Evolutionary conservation across 106 monocot genomes (phyloP).

Genomic region (Dendrobium officinale): DNA sequence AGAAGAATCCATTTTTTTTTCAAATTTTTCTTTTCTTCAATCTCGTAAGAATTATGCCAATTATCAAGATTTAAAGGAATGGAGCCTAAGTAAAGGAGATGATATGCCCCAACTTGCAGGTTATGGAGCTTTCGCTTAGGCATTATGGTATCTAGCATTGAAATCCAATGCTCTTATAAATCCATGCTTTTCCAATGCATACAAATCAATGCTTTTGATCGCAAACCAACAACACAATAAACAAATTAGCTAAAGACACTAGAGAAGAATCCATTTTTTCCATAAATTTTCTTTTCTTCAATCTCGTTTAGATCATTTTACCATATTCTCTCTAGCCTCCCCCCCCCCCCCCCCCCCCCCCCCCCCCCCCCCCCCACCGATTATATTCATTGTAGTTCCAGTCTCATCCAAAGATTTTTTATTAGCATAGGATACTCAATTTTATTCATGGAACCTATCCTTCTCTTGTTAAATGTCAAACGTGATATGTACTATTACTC

Average conservation of each 20-base stretch:
- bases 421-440: background rate
- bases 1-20: background rate
- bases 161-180: background rate
- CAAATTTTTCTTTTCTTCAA: no score
- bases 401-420: background rate
- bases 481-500: background rate
- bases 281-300: background rate
- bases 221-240: background rate
- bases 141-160: slow-evolving; percentile 27
- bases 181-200: background rate
- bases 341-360: no score
- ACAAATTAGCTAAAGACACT: background rate
- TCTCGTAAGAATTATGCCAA: slow-evolving; percentile 41
- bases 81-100: slow-evolving; percentile 52
- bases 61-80: slow-evolving; percentile 60
- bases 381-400: slow-evolving; percentile 4
- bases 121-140: slow-evolving; percentile 42
- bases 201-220: no score
- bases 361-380: background rate
- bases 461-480: background rate
- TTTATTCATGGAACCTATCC: background rate
- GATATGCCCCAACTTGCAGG: slow-evolving; percentile 50
- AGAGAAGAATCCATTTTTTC: background rate
- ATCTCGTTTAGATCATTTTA: background rate
- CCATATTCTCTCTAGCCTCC: background rate